Evolutionary conservation across 345 rosid genomes (phyloP).

Genomic region (Eucalyptus dawsonii): DNA sequence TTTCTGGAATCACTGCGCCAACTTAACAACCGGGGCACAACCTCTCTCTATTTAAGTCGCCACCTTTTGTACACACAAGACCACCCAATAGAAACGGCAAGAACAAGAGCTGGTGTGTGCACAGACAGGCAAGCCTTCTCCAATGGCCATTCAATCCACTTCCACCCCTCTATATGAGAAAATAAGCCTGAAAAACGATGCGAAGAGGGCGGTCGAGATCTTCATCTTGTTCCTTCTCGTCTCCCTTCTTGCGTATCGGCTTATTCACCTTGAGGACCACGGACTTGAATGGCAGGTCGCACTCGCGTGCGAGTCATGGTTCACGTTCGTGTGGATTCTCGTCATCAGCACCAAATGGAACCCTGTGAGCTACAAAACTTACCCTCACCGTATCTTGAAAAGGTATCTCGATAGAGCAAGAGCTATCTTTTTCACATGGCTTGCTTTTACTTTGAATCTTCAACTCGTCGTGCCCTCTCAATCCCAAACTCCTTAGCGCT

Average conservation of each 20-base stretch:
- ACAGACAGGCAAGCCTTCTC: neutral
- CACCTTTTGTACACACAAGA: neutral
- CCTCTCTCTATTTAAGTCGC: neutral
- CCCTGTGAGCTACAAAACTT: slow-evolving; percentile 28
- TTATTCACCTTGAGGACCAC: slow-evolving; percentile 4
- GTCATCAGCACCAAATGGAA: slow-evolving; percentile 40
- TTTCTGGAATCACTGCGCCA: neutral
- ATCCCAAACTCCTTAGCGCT: neutral
- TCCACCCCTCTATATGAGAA: slow-evolving; percentile 13
- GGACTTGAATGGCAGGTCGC: slow-evolving; percentile 55
- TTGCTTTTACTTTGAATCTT: neutral
- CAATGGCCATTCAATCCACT: neutral
- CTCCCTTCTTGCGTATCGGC: slow-evolving; percentile 26
- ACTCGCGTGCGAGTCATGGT: slow-evolving; percentile 47
- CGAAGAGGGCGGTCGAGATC: slow-evolving; percentile 13
- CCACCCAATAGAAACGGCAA: neutral
- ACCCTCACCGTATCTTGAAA: slow-evolving; percentile 28
- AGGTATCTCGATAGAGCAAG: slow-evolving; percentile 3
- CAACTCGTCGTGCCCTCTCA: neutral
- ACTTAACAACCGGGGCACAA: neutral
- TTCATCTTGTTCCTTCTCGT: slow-evolving; percentile 14
- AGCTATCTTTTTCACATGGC: neutral
- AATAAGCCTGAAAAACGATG: neutral
- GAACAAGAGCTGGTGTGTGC: neutral
- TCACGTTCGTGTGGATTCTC: slow-evolving; percentile 44